These are phyloP conservation scores for Aureobasidium vineae DNA, from an alignment of 2,329 filamentous ascomycete genomes.

Conservation along the genomic window DNA sequence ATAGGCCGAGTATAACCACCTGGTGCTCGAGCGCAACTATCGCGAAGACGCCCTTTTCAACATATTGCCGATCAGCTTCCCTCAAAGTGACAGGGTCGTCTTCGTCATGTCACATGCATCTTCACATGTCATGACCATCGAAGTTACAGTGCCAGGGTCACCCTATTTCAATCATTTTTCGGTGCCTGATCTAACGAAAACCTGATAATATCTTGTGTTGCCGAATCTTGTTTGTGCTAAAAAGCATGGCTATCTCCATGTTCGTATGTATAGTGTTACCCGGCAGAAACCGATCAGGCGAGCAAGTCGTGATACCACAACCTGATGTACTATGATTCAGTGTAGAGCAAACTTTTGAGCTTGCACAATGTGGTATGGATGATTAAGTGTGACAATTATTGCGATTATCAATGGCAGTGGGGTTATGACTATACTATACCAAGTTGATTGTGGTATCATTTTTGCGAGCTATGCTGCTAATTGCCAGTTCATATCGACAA, in stretches of 20 bases:
- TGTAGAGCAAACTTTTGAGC: neutral
- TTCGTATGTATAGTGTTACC: neutral
- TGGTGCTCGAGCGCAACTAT: neutral
- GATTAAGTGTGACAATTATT: neutral
- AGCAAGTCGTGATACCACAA: neutral
- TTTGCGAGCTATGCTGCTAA: neutral
- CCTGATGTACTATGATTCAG: neutral
- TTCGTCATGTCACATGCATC: conserved; percentile 13
- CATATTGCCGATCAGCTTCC: neutral
- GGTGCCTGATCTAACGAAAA: neutral
- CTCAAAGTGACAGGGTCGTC: neutral
- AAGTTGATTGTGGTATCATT: neutral
- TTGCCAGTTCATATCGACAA: conserved; percentile 9
- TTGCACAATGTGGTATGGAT: neutral
- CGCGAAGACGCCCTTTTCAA: neutral
- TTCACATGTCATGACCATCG: neutral
- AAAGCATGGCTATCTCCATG: neutral
- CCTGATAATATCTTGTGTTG: neutral
- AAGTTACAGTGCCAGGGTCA: neutral
- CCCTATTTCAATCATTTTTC: neutral
- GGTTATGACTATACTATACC: too few relatives aligned
- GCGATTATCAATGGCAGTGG: neutral
- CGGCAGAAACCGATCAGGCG: neutral
- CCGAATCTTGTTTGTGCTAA: neutral
- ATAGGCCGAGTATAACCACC: conserved; percentile 18